A percentile compares a stretch with the other conserved stretches of the same genome.
These are phyloP conservation scores for Jatropha multifida DNA, from an alignment of 441 rosid species.

Conservation along the genomic window DNA sequence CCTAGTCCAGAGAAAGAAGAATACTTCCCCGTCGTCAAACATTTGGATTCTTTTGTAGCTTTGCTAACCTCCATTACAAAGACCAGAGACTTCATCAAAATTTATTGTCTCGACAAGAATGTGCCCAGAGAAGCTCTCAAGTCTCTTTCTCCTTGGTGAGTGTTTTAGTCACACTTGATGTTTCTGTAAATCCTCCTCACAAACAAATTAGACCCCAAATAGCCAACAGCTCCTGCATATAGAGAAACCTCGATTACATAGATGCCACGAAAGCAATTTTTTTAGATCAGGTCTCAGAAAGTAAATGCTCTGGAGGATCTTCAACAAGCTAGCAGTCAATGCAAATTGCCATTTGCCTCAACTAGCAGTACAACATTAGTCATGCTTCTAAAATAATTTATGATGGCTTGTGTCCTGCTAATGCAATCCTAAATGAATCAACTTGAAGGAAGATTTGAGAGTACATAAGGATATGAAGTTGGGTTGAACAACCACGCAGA, in stretches of 20 bases:
- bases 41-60: slow-evolving; percentile 24
- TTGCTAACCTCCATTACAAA: slow-evolving; percentile 17
- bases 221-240: slow-evolving; percentile 88
- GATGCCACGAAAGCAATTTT: neutral
- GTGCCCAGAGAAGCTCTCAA: slow-evolving; percentile 34
- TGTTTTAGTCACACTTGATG: slow-evolving; percentile 79
- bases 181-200: slow-evolving; percentile 95
- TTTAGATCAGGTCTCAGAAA: neutral
- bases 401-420: neutral
- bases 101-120: slow-evolving; percentile 28
- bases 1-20: slow-evolving; percentile 26
- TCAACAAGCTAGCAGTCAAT: neutral
- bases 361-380: neutral
- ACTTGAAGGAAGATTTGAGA: neutral
- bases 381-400: neutral
- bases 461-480: neutral
- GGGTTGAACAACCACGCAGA: neutral
- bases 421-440: neutral
- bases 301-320: neutral
- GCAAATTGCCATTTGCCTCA: neutral
- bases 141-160: slow-evolving; percentile 14
- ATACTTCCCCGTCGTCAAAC: slow-evolving; percentile 30
- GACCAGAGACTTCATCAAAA: slow-evolving; percentile 30
- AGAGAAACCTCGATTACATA: neutral
- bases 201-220: slow-evolving; percentile 82